Conservation (phyloP, 2,329 filamentous ascomycete genomes). For the Trichoderma brevicompactum region DNA sequence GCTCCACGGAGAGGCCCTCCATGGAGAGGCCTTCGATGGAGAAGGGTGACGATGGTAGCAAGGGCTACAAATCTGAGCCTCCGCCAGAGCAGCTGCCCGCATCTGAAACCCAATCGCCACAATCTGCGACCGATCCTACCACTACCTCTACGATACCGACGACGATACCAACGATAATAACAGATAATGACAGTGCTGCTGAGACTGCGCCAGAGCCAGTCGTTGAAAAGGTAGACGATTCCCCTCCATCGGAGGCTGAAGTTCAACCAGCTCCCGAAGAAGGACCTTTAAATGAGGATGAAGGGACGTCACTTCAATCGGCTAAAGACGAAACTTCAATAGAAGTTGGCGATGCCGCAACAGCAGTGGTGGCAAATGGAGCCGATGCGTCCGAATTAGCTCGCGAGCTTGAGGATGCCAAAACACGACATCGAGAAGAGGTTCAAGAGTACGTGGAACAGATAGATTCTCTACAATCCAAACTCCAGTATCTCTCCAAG, state of each 20-base stretch:
- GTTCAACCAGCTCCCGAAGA: background rate
- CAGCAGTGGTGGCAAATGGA: conserved; percentile 7
- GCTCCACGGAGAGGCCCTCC: conserved; percentile 39
- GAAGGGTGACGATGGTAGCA: conserved; percentile 28
- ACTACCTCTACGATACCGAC: background rate
- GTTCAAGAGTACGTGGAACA: conserved; percentile 82
- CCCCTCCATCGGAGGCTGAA: background rate
- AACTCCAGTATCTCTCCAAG: conserved; percentile 84
- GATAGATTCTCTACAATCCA: conserved; percentile 89
- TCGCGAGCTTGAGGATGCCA: conserved; percentile 37
- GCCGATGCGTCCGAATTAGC: conserved; percentile 19
- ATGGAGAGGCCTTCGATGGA: conserved; percentile 35
- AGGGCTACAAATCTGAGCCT: conserved; percentile 30
- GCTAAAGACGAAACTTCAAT: background rate
- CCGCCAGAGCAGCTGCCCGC: conserved; percentile 24
- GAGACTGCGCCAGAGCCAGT: background rate
- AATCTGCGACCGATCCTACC: background rate
- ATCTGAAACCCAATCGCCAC: conserved; percentile 24
- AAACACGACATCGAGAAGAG: conserved; percentile 70
- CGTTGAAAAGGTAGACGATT: background rate
- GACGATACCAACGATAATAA: conserved; percentile 11
- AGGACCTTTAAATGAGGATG: background rate
- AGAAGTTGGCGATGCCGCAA: background rate
- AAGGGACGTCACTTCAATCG: background rate
- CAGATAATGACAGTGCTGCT: background rate